Evolutionary conservation across 139 green algal genomes (phyloP), one percentile per base, ranked within the genome.

Genomic region (Astrephomene gubernaculifera): DNA sequence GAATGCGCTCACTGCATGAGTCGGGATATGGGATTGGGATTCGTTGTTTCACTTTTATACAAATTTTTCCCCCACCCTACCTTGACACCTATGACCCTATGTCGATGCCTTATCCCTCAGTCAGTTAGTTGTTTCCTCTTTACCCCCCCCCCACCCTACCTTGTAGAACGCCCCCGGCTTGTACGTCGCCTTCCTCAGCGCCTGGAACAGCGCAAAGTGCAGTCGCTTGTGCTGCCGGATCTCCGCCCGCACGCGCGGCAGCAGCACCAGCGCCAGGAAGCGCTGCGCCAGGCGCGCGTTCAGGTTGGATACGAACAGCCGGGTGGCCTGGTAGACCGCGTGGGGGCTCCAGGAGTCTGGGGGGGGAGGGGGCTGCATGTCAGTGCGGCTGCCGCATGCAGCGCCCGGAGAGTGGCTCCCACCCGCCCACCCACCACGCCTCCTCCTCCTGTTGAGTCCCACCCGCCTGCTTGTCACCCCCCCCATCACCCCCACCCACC

Each of bases 111-210:
- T n/a, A n/a, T n/a, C n/a, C n/a, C n/a, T n/a, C n/a, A n/a, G n/a
- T n/a, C n/a, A n/a, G n/a, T n/a, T n/a, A n/a, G n/a, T n/a, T n/a
- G n/a, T n/a, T n/a, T n/a, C n/a, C n/a, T n/a, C n/a, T n/a, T n/a
- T n/a, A n/a, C 10, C 17, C 22, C 7, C 44, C 4, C 63, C 14
- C 44, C 39, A 25, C 27, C 73, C 35, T 67, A 93, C 94, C 91
- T 99, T 99, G 92, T 96, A 99, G 82, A 99, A 99, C 5, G 97
- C 97, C 24, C 94, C 96, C 4, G 97, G 93, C 90, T 99, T 99
- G 94, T 98, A 99, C 29, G 96, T 95, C n/a, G 96, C 96, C 90
- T 99, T 99, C 79, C 97, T 97, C 44, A 99, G 87, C 19, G 97
- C 91, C 89, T 97, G 95, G 88, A 98, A 99, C 63, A 99, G 91